Base-by-base conservation (phyloP, 129 eudicot species). In the Smallanthus sonchifolius region DNA sequence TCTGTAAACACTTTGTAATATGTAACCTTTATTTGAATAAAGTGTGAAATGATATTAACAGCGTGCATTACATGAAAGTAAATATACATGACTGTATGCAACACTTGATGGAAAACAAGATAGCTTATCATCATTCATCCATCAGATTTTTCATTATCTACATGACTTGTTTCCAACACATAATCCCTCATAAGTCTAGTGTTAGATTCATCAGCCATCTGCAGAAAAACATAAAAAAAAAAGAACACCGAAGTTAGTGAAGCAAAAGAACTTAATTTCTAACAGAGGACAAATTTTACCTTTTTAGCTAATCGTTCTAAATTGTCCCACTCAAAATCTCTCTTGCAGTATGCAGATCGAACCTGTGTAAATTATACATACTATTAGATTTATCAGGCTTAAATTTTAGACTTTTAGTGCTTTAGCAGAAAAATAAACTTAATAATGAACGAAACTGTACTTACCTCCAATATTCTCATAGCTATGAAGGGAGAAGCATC, bases 311-410 rank as follows among this genome's bases (percentile, higher is more conserved):
- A 52, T 8, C 76, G 84, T 79, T 90, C 69, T 82, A 94, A 76
- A 82, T 94, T 94, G 89, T 94, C 97, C 98, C 98, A 94, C 82
- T 94, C 98, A 64, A 94, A 94, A 73, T 94, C 98, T 3, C 52
- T 85, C 79, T 94, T 90, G 79, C 97, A 94, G 77, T 94, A 94
- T 9, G 92, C 96, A 52, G 97, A 90, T 77, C 98, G 94, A 66
- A 94, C 98, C 98, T 94, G 82, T 43, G 57, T 56, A 14, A 71
- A 45, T 19, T 40, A 13, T 39, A 2, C n/a, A 2, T 35, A 37
- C 44, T 76, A 66, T 64, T 72, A 64, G 48, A 66, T 54, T 19
- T 36, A 69, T 15, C 3, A 45, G 24, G 55, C 67, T 24, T 44
- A 7, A 35, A n/a, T 34, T 65, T 43, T 20, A 9, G 32, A 35